These are phyloP conservation scores for Kurtzmaniella quercitrusa DNA, from an alignment of 1,139 yeast species.

Conservation along the genomic window DNA sequence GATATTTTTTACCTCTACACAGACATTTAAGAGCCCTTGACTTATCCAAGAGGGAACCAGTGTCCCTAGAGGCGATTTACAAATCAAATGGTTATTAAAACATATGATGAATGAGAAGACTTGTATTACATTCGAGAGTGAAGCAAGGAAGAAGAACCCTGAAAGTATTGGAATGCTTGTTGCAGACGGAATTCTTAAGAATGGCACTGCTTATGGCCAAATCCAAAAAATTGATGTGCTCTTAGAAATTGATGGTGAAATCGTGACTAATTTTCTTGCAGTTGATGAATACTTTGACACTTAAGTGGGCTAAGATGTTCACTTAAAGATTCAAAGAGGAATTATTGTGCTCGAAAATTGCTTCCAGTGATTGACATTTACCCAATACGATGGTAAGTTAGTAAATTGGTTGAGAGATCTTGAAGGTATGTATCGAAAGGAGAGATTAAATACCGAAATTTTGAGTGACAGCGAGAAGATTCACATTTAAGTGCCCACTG, in stretches of 20 bases:
- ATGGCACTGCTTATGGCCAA: constrained; percentile 76
- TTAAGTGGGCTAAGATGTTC: constrained; percentile 57
- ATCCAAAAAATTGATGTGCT: constrained; percentile 85
- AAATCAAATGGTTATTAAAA: constrained; percentile 81
- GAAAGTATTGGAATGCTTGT: constrained; percentile 77
- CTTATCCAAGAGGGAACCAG: constrained; percentile 59
- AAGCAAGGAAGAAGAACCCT: constrained; percentile 68
- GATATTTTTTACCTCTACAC: constrained; percentile 83
- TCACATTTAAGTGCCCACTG: constrained; percentile 60
- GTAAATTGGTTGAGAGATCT: constrained; percentile 68
- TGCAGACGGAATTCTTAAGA: constrained; percentile 78
- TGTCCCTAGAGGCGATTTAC: constrained; percentile 79
- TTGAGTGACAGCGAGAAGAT: constrained; percentile 52
- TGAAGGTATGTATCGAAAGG: constrained; percentile 46
- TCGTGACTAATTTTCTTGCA: constrained; percentile 66
- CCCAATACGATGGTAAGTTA: constrained; percentile 59
- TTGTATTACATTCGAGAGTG: constrained; percentile 73
- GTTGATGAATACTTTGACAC: constrained; percentile 84
- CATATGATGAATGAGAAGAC: constrained; percentile 86
- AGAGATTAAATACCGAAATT: constrained; percentile 52
- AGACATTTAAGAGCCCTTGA: constrained; percentile 77
- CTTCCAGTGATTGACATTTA: constrained; percentile 69
- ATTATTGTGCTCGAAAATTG: constrained; percentile 24
- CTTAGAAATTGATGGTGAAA: constrained; percentile 63
- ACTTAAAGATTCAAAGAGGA: constrained; percentile 66